Evolutionary conservation across 2,329 filamentous ascomycete genomes (phyloP).

Genomic region (Alternaria panax): DNA sequence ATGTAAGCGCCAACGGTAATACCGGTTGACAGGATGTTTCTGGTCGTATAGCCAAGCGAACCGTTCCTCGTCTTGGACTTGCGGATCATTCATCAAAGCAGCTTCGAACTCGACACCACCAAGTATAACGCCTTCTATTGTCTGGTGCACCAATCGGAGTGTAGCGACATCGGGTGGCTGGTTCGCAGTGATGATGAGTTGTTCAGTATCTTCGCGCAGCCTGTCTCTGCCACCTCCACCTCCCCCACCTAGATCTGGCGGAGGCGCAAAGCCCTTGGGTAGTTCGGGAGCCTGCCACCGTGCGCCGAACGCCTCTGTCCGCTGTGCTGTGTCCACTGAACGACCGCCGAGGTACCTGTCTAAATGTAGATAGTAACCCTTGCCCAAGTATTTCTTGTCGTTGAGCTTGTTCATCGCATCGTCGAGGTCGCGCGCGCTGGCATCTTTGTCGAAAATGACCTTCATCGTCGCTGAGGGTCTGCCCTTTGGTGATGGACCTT

Average conservation of each 20-base stretch:
- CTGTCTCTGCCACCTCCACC: slow-evolving; percentile 23
- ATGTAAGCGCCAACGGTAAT: slow-evolving; percentile 94
- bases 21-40: slow-evolving; percentile 76
- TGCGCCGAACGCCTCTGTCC: slow-evolving; percentile 42
- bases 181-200: slow-evolving; percentile 59
- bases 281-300: slow-evolving; percentile 38
- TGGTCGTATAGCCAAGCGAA: slow-evolving; percentile 94
- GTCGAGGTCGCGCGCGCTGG: slow-evolving; percentile 37
- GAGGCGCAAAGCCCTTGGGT: slow-evolving; percentile 40
- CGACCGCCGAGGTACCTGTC: slow-evolving; percentile 42
- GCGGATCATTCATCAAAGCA: slow-evolving; percentile 83
- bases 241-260: slow-evolving; percentile 37
- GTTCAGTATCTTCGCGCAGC: slow-evolving; percentile 33
- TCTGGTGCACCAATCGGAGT: slow-evolving; percentile 84
- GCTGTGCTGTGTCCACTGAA: slow-evolving; percentile 31
- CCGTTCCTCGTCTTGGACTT: slow-evolving; percentile 84
- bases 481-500: slow-evolving; percentile 25
- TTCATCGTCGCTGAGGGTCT: slow-evolving; percentile 41
- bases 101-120: slow-evolving; percentile 91
- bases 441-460: slow-evolving; percentile 43
- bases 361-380: slow-evolving; percentile 45
- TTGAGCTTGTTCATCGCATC: slow-evolving; percentile 43
- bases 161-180: slow-evolving; percentile 80
- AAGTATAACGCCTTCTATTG: slow-evolving; percentile 78
- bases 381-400: slow-evolving; percentile 45